A percentile compares a stretch with the other conserved stretches of the same genome.
These are phyloP conservation scores for Suillus subaureus DNA, from an alignment of 768 basidiomycete genomes.

Conservation along the genomic window DNA sequence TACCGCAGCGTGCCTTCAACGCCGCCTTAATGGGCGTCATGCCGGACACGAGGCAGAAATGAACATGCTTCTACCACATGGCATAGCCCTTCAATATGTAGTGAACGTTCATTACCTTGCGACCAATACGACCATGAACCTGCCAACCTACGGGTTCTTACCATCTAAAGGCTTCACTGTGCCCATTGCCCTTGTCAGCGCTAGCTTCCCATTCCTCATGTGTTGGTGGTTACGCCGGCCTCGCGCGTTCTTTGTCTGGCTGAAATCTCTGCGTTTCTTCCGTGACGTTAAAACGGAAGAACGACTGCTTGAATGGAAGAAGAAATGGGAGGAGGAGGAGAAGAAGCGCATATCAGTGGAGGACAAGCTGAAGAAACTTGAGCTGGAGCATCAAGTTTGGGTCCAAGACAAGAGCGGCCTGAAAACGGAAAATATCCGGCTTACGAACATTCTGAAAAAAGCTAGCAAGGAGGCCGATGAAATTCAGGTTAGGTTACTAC, in stretches of 20 bases:
- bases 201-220: conserved; percentile 26
- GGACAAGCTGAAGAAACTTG: conserved; percentile 20
- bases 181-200: conserved; percentile 27
- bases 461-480: conserved; percentile 14
- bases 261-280: background rate
- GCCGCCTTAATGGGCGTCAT: conserved; percentile 19
- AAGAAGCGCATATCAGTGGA: conserved; percentile 14
- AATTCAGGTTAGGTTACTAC: conserved; percentile 22
- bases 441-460: conserved; percentile 12
- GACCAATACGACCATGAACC: conserved; percentile 32
- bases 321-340: conserved; percentile 25
- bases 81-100: conserved; percentile 23
- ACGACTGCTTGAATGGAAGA: conserved; percentile 9
- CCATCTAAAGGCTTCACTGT: conserved; percentile 31
- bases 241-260: background rate
- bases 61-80: conserved; percentile 29
- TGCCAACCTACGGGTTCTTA: conserved; percentile 27
- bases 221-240: conserved; percentile 20
- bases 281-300: background rate
- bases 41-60: conserved; percentile 7
- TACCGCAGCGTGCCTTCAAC: conserved; percentile 24
- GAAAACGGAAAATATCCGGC: conserved; percentile 20
- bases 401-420: conserved; percentile 22
- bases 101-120: conserved; percentile 19
- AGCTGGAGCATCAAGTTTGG: conserved; percentile 10